Percentiles rank a stretch among this genome's conserved stretches.
phyloP scores from a whole-genome alignment of 2,329 filamentous ascomycete species.

The Sporothrix humicola region DNA sequence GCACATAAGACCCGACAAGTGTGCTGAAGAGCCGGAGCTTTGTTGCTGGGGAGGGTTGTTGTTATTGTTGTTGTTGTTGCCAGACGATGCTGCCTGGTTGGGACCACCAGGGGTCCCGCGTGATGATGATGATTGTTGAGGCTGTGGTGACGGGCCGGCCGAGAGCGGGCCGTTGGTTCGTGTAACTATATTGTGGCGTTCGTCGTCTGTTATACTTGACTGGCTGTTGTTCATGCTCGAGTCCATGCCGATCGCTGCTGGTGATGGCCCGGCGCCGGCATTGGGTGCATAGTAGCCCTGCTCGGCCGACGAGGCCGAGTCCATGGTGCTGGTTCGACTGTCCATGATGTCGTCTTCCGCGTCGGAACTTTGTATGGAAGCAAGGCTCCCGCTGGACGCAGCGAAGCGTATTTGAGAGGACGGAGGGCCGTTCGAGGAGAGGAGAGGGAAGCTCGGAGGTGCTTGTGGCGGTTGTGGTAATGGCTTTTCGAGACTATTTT shows the following conservation, averaged over 20 bases:
- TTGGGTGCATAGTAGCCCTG: slow-evolving; percentile 40
- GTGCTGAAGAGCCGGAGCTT: slow-evolving; percentile 57
- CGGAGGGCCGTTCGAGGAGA: slow-evolving; percentile 46
- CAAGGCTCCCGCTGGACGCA: slow-evolving; percentile 41
- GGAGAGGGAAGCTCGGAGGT: slow-evolving; percentile 38
- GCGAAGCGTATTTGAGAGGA: slow-evolving; percentile 36
- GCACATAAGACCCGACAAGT: slow-evolving; percentile 70
- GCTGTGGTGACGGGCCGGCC: slow-evolving; percentile 62
- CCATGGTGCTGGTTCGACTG: slow-evolving; percentile 46
- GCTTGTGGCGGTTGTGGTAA: slow-evolving; percentile 57
- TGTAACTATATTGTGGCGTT: slow-evolving; percentile 56
- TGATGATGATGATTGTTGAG: slow-evolving; percentile 42
- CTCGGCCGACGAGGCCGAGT: slow-evolving; percentile 49
- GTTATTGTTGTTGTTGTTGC: background rate
- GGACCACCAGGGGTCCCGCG: slow-evolving; percentile 47
- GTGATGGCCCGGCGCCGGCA: background rate
- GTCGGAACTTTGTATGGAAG: slow-evolving; percentile 44
- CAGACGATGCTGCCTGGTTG: slow-evolving; percentile 44
- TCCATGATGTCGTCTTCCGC: slow-evolving; percentile 43
- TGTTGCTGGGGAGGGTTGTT: slow-evolving; percentile 47
- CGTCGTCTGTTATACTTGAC: slow-evolving; percentile 54
- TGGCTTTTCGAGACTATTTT: slow-evolving; percentile 64
- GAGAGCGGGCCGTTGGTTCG: slow-evolving; percentile 61
- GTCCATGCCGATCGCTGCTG: slow-evolving; percentile 42
- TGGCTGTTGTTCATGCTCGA: slow-evolving; percentile 54